Evolutionary conservation across 108 stramenopile species (phyloP).

Genomic region (Nitzschia sp.): DNA sequence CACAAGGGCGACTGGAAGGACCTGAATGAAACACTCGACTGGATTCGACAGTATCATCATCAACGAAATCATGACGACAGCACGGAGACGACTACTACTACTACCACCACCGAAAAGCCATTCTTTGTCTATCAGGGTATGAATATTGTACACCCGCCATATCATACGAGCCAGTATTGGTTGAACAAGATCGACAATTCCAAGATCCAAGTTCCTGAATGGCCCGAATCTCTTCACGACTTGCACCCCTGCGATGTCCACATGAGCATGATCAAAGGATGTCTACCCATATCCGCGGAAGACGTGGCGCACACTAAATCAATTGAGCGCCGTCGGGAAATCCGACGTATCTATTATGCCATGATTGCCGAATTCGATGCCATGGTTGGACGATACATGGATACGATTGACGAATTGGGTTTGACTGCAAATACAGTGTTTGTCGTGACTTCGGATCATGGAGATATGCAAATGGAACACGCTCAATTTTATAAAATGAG

Average conservation of each 20-base stretch:
- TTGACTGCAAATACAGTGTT: constrained; percentile 24
- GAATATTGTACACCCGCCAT: constrained; percentile 40
- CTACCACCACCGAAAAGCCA: neutral
- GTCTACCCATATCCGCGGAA: constrained; percentile 6
- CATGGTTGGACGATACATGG: constrained; percentile 37
- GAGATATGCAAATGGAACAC: constrained; percentile 42
- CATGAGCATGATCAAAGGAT: constrained; percentile 34
- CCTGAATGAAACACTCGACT: constrained; percentile 19
- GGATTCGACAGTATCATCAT: constrained; percentile 10
- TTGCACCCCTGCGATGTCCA: constrained; percentile 38
- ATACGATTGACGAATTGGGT: neutral
- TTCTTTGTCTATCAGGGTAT: constrained; percentile 39
- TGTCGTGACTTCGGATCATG: constrained; percentile 34
- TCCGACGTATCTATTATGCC: constrained; percentile 37
- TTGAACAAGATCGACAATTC: constrained; percentile 9
- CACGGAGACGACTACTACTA: no score
- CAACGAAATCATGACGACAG: neutral
- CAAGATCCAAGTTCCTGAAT: constrained; percentile 21
- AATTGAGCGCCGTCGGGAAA: constrained; percentile 6
- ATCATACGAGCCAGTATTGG: constrained; percentile 27
- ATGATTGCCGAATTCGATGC: constrained; percentile 40
- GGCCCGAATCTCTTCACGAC: neutral
- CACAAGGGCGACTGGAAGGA: constrained; percentile 19
- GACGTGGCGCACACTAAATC: neutral
- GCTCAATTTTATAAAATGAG: constrained; percentile 26